Conservation (phyloP, 306 rosid species). For the Vigna reflexopilosa region DNA sequence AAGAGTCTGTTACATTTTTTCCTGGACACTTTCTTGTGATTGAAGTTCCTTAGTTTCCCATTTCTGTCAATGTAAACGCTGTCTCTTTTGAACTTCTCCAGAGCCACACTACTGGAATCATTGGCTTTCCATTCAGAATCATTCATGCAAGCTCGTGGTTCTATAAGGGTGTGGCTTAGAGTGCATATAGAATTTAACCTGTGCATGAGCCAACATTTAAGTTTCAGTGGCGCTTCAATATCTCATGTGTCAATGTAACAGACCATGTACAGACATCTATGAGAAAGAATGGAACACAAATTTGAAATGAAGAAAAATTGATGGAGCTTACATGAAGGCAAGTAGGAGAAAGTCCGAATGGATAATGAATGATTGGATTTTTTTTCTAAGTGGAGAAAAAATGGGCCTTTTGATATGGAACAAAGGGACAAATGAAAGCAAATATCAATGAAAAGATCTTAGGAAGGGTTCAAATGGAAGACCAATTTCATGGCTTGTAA, state of each 20-base stretch:
- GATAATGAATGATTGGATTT: slow-evolving; percentile 48
- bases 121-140: slow-evolving; percentile 55
- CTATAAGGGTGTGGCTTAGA: slow-evolving; percentile 42
- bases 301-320: slow-evolving; percentile 35
- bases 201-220: slow-evolving; percentile 1
- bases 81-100: slow-evolving; percentile 74
- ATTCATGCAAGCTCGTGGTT: slow-evolving; percentile 48
- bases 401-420: not conserved
- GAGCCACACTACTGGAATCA: slow-evolving; percentile 55
- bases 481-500: not conserved
- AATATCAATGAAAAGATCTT: slow-evolving; percentile 50
- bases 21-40: slow-evolving; percentile 82
- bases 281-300: slow-evolving; percentile 14
- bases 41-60: slow-evolving; percentile 81
- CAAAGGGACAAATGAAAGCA: slow-evolving; percentile 28
- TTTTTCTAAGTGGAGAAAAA: not conserved
- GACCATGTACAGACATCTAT: not conserved
- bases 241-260: not conserved
- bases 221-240: slow-evolving; percentile 35
- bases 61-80: slow-evolving; percentile 75
- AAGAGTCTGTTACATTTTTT: slow-evolving; percentile 62
- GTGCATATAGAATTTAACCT: slow-evolving; percentile 49
- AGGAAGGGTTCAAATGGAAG: not conserved
- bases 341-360: slow-evolving; percentile 33
- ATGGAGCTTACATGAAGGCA: slow-evolving; percentile 50